Evolutionary conservation across 257 asterid species (phyloP).

Genomic region (Orobanche coerulescens): DNA sequence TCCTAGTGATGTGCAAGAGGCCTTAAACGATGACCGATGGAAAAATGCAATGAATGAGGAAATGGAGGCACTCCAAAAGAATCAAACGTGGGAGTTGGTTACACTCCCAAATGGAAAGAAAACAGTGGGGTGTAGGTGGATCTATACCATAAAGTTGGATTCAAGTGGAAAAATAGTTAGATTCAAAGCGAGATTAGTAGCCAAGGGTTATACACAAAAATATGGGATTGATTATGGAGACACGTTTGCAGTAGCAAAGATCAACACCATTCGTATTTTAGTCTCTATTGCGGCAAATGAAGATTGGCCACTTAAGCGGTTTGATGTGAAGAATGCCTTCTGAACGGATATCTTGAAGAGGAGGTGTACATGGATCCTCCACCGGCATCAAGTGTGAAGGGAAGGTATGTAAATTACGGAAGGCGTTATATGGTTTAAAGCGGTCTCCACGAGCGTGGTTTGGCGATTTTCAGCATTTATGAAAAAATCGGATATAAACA

Average conservation of each 20-base stretch:
- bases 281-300: neutral
- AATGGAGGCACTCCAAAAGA: neutral
- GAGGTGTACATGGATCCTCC: neutral
- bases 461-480: neutral
- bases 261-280: neutral
- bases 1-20: neutral
- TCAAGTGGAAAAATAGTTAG: neutral
- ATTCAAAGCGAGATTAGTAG: neutral
- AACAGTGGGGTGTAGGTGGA: neutral
- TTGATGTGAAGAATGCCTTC: neutral
- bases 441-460: slow-evolving; percentile 10
- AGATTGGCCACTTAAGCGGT: neutral
- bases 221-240: neutral
- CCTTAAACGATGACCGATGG: neutral
- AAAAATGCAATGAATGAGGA: neutral
- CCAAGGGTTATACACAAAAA: neutral
- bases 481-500: neutral
- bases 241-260: neutral
- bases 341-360: neutral
- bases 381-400: neutral
- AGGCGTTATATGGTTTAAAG: neutral
- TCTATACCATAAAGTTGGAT: neutral
- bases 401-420: neutral
- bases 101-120: neutral
- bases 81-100: neutral